These are phyloP conservation scores for Discostella stelligeroides DNA, from an alignment of 108 stramenopile genomes.

Conservation along the genomic window DNA sequence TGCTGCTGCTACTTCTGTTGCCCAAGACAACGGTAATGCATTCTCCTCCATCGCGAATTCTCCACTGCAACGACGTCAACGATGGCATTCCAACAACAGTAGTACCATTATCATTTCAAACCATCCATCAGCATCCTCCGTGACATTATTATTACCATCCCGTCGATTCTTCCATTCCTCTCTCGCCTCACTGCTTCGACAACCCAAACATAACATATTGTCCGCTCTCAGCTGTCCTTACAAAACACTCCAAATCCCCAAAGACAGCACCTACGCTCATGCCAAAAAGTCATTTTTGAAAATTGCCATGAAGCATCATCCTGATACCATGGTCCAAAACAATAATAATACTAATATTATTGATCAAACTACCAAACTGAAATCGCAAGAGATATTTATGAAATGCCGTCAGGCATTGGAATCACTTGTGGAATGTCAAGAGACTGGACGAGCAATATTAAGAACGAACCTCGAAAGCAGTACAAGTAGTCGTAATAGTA, in stretches of 20 bases:
- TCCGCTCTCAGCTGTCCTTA: constrained; percentile 49
- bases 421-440: constrained; percentile 61
- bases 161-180: not conserved
- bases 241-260: constrained; percentile 53
- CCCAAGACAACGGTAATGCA: too few species aligned
- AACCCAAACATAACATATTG: not conserved
- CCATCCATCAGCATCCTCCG: too few species aligned
- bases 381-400: constrained; percentile 70
- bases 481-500: not conserved
- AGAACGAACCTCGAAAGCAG: constrained; percentile 37
- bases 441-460: constrained; percentile 52
- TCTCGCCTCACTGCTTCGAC: not conserved
- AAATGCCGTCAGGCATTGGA: constrained; percentile 72
- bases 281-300: constrained; percentile 79
- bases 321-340: constrained; percentile 67
- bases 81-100: too few species aligned
- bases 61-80: too few species aligned
- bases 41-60: too few species aligned
- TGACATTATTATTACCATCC: too few species aligned
- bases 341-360: constrained; percentile 13
- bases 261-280: constrained; percentile 57
- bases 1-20: too few species aligned
- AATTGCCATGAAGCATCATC: constrained; percentile 88
- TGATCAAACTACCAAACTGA: constrained; percentile 31
- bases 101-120: too few species aligned